Evolutionary conservation across 2,329 filamentous ascomycete species (phyloP), one percentile per base, ranked within the genome.

Genomic region (Penicillium capsulatum): DNA sequence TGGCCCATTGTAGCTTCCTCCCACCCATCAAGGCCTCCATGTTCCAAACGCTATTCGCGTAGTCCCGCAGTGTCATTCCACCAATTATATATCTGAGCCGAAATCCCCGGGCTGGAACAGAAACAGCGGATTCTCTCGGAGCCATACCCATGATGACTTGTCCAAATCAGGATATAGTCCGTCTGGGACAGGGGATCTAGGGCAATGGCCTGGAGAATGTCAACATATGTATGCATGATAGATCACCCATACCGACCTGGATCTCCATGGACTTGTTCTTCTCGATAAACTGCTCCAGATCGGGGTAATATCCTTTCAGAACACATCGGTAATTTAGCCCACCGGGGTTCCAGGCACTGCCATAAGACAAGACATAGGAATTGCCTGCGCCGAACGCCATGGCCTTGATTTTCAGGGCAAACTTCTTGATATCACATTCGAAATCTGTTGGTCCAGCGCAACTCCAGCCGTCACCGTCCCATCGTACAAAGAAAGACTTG

Each of bases 351-450:
- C 20, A 9, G 14, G 5, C 17, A 14, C 10, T 10, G 17, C 36
- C 36, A n/a, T 28, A 39, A 7, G 31, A 39, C 17, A 39, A n/a
- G 6, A 39, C 31, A 27, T 33, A 39, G 9, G 36, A 22, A 15
- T 29, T 17, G 14, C 17, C 17, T 22, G 27, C 33, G 11, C 36
- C 36, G 16, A 39, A 13, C 10, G 36, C 30, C 31, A 39, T 14
- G 10, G 14, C 30, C 4, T n/a, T 17, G 17, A 39, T 29, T 24
- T n/a, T 33, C 3, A n/a, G 17, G 8, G 4, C 22, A 22, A 20
- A 10, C 15, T 15, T 34, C 16, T 15, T 16, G 13, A 13, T 24
- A 6, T 19, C 17, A 7, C 8, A 5, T 19, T 39, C 14, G 4
- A 16, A 15, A 13, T 16, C 9, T 16, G 22, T 24, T 7, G 10